Conservation (phyloP, 2,329 filamentous ascomycete species). For the Hyphodiscus sp. region DNA sequence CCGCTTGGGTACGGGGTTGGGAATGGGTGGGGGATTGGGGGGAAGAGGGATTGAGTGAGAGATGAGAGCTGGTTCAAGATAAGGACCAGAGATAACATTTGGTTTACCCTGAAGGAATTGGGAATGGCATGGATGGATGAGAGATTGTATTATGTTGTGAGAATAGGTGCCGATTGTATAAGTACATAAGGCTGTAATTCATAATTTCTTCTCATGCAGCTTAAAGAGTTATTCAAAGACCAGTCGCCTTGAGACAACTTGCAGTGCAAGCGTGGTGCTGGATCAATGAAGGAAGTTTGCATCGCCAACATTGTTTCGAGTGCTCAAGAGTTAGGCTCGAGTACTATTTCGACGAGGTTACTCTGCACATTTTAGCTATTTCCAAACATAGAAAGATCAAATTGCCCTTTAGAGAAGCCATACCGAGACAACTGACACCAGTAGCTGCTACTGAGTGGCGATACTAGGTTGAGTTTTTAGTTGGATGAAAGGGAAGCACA, state of each 20-base stretch:
- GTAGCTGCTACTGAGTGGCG: too few relatives aligned
- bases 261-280: too few relatives aligned
- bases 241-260: background rate
- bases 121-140: background rate
- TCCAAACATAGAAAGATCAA: too few relatives aligned
- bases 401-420: too few relatives aligned
- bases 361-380: too few relatives aligned
- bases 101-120: background rate
- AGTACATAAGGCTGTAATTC: background rate
- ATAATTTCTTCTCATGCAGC: background rate
- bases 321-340: too few relatives aligned
- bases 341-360: too few relatives aligned
- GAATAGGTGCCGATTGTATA: background rate
- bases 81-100: background rate
- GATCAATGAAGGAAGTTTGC: too few relatives aligned
- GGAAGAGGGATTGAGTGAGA: slow-evolving; percentile 11
- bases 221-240: background rate
- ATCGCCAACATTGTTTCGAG: too few relatives aligned
- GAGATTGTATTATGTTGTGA: background rate
- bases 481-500: too few relatives aligned
- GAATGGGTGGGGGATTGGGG: slow-evolving; percentile 16
- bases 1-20: slow-evolving; percentile 22
- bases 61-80: background rate
- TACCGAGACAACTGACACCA: too few relatives aligned
- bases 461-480: too few relatives aligned